phyloP scores from a whole-genome alignment of 2,329 filamentous ascomycete genomes.

The Neofusicoccum umdonicola region DNA sequence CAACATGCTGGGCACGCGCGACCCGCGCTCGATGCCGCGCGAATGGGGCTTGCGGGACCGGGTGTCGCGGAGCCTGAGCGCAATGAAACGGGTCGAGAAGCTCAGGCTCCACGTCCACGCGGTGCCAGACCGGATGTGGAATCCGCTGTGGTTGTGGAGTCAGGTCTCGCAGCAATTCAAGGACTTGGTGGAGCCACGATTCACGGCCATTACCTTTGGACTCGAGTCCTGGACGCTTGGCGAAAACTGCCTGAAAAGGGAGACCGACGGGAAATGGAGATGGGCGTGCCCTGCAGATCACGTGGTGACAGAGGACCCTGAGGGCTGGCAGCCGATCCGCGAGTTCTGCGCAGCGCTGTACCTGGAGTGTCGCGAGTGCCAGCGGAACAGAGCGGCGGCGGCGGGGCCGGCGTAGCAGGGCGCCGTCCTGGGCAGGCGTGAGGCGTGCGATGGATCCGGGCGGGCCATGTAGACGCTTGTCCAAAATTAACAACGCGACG shows the following conservation, averaged over 20 bases:
- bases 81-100: constrained; percentile 25
- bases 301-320: constrained; percentile 24
- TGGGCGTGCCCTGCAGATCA: constrained; percentile 34
- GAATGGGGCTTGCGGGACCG: constrained; percentile 32
- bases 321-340: constrained; percentile 18
- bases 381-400: background rate
- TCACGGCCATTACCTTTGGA: constrained; percentile 33
- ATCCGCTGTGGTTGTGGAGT: constrained; percentile 34
- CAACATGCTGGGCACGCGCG: constrained; percentile 34
- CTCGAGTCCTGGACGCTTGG: constrained; percentile 37
- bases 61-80: constrained; percentile 20
- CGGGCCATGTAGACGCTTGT: background rate
- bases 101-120: constrained; percentile 34
- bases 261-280: constrained; percentile 28
- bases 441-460: background rate
- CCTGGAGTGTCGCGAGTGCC: constrained; percentile 16
- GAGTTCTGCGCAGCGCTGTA: constrained; percentile 20
- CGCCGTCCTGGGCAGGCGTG: no score
- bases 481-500: background rate
- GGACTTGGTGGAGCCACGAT: constrained; percentile 4
- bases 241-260: constrained; percentile 32
- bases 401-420: background rate
- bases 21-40: constrained; percentile 35
- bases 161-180: constrained; percentile 35
- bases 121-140: constrained; percentile 39